A percentile compares a stretch with the other conserved stretches of the same genome.
phyloP scores from a whole-genome alignment of 768 basidiomycete genomes.

The Tricholoma flavovirens region DNA sequence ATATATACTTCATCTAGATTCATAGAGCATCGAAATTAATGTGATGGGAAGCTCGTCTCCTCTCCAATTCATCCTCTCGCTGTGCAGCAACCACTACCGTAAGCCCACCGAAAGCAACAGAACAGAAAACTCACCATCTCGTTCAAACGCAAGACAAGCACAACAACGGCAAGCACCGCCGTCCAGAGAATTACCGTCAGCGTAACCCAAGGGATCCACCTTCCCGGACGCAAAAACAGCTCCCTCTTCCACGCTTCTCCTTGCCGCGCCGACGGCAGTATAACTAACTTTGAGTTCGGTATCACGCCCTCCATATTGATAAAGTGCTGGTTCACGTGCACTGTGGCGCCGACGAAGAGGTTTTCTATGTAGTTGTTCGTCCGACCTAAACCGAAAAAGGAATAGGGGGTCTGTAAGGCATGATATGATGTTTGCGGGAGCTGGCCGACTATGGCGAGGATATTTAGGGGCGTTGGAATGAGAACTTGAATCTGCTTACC shows the following conservation, averaged over 20 bases:
- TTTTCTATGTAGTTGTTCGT: constrained; percentile 99
- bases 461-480: constrained; percentile 3
- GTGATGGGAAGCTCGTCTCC: constrained; percentile 83
- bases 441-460: constrained; percentile 62
- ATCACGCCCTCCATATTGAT: constrained; percentile 97
- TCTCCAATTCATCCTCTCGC: constrained; percentile 92
- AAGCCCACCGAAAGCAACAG: constrained; percentile 5
- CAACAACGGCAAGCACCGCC: constrained; percentile 69
- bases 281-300: constrained; percentile 96
- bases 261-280: constrained; percentile 63
- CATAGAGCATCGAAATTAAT: constrained; percentile 97
- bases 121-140: constrained; percentile 69
- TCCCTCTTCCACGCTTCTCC: constrained; percentile 77
- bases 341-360: constrained; percentile 90
- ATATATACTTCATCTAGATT: constrained; percentile 12
- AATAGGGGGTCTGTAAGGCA: constrained; percentile 83
- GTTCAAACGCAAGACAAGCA: constrained; percentile 81
- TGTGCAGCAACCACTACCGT: constrained; percentile 26
- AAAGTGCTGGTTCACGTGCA: constrained; percentile 63
- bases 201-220: constrained; percentile 99
- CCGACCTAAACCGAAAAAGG: constrained; percentile 93
- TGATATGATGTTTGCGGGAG: constrained; percentile 92
- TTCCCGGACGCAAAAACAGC: constrained; percentile 87
- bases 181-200: constrained; percentile 75
- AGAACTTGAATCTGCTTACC: constrained; percentile 34